A percentile compares a stretch with the other conserved stretches of the same genome.
Conservation (phyloP, 345 rosid genomes). For the Dipteronia dyeriana region DNA sequence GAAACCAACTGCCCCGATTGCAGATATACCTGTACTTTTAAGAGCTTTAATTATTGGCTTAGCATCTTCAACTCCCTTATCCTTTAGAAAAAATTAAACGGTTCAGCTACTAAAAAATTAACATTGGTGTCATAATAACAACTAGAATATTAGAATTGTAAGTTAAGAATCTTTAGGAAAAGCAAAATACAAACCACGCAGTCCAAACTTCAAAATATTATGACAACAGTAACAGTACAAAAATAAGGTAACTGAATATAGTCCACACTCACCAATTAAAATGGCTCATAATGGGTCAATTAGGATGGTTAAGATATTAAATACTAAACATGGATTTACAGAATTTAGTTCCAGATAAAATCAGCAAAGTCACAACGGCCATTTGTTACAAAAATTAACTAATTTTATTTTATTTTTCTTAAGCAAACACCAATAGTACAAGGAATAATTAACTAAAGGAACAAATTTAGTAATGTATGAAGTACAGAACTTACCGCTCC, state of each 20-base stretch:
- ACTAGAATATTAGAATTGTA: neutral
- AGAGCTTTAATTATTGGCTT: slow-evolving; percentile 61
- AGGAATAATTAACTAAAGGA: neutral
- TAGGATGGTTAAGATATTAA: neutral
- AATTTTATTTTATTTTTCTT: no score
- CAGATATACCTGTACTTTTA: slow-evolving; percentile 56
- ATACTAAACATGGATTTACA: neutral
- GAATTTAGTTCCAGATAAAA: neutral
- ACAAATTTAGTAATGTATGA: neutral
- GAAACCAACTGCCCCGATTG: slow-evolving; percentile 65
- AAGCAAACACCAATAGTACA: neutral
- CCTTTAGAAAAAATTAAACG: slow-evolving; percentile 39
- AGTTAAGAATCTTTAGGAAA: neutral
- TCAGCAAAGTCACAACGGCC: neutral
- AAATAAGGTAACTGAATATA: neutral
- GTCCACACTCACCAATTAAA: neutral
- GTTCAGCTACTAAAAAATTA: slow-evolving; percentile 3
- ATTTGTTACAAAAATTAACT: neutral
- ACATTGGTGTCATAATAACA: neutral
- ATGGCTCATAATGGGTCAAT: neutral
- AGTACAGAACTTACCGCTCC: slow-evolving; percentile 48
- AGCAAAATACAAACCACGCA: neutral
- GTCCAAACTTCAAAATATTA: neutral
- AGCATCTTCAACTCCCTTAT: slow-evolving; percentile 72
- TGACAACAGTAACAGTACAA: neutral